Percentiles rank a stretch among this genome's conserved stretches.
phyloP scores from a whole-genome alignment of 1,284 basidiomycete species.

The Marasmius sp. region DNA sequence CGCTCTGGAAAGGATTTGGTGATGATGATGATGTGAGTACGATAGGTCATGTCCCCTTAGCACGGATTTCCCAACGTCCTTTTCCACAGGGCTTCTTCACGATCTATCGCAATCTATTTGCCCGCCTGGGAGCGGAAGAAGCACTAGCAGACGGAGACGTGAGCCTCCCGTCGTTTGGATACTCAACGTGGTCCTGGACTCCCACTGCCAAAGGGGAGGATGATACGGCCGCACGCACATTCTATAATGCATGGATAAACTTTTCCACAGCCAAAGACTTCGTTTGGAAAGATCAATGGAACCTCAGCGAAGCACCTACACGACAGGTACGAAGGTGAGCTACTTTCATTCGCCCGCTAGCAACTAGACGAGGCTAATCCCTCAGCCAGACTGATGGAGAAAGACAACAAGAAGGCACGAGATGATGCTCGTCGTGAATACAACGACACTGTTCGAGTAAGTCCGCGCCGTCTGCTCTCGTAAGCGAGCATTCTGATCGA shows the following conservation, averaged over 20 bases:
- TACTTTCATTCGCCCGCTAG: not conserved
- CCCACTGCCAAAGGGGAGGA: conserved; percentile 41
- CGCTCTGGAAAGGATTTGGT: conserved; percentile 71
- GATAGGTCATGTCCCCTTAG: not conserved
- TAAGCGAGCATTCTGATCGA: conserved; percentile 1
- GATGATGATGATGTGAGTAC: conserved; percentile 66
- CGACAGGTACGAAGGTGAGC: conserved; percentile 74
- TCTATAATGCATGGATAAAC: conserved; percentile 88
- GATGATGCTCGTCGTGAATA: conserved; percentile 90
- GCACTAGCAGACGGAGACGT: conserved; percentile 44
- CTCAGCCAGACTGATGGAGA: conserved; percentile 79
- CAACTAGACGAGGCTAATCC: conserved; percentile 7
- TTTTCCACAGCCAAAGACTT: conserved; percentile 92
- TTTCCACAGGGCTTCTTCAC: conserved; percentile 80
- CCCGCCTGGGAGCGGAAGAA: conserved; percentile 85
- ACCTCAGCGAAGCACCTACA: conserved; percentile 83
- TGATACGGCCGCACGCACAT: conserved; percentile 58
- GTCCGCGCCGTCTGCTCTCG: conserved; percentile 22
- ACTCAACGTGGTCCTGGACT: conserved; percentile 74
- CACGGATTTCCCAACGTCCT: conserved; percentile 1
- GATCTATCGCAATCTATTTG: conserved; percentile 88
- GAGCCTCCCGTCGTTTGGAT: conserved; percentile 83
- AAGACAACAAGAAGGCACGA: conserved; percentile 91
- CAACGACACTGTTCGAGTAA: conserved; percentile 86
- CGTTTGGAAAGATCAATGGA: conserved; percentile 87